phyloP scores from a whole-genome alignment of 2,329 filamentous ascomycete species.

The Fusarium siculi region DNA sequence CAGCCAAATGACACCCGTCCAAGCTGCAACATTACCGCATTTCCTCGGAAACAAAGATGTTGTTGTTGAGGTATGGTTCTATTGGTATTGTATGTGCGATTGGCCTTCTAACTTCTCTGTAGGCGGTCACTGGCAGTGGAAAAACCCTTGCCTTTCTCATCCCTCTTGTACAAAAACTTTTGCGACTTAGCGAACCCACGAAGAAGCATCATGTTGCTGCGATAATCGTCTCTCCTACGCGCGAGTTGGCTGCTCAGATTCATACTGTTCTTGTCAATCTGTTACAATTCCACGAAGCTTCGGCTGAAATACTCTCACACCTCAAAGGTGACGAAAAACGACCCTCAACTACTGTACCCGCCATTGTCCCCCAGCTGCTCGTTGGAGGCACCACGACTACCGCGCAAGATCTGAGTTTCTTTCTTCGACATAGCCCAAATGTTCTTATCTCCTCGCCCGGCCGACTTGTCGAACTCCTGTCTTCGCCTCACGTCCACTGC shows the following conservation, averaged over 20 bases:
- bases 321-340: slow-evolving; percentile 67
- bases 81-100: accelerated
- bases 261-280: slow-evolving; percentile 81
- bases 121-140: slow-evolving; percentile 89
- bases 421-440: slow-evolving; percentile 86
- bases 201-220: slow-evolving; percentile 91
- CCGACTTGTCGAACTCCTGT: slow-evolving; percentile 85
- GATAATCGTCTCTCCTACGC: slow-evolving; percentile 89
- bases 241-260: slow-evolving; percentile 93
- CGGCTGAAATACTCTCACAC: slow-evolving; percentile 71
- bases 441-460: slow-evolving; percentile 92
- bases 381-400: slow-evolving; percentile 83
- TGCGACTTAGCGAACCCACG: slow-evolving; percentile 82
- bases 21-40: slow-evolving; percentile 88
- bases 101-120: neutral
- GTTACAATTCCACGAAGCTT: slow-evolving; percentile 84
- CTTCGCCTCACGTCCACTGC: slow-evolving; percentile 87
- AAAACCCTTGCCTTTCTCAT: slow-evolving; percentile 91
- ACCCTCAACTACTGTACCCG: slow-evolving; percentile 56
- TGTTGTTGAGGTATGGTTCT: slow-evolving; percentile 75
- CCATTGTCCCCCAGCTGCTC: slow-evolving; percentile 86
- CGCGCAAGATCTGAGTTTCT: slow-evolving; percentile 86
- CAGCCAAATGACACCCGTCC: slow-evolving; percentile 89
- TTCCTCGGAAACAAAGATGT: slow-evolving; percentile 93
- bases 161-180: slow-evolving; percentile 82